Conservation (phyloP, 805 yeast species). For the Cyberlindnera americana region DNA sequence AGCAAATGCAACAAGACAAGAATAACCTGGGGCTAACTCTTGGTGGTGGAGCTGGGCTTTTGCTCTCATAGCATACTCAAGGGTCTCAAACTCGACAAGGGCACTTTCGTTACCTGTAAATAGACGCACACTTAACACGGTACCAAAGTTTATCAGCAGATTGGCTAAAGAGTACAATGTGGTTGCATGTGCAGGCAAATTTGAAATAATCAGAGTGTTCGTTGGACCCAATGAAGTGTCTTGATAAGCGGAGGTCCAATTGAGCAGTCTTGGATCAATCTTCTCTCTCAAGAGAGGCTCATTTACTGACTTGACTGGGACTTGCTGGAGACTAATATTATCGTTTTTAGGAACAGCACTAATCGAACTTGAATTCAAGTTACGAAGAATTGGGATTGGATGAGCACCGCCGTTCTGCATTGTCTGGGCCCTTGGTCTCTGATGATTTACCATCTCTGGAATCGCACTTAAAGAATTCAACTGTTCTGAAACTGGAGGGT, state of each 20-base stretch:
- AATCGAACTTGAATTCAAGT: conserved; percentile 9
- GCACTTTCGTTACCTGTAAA: conserved; percentile 49
- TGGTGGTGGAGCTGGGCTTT: conserved; percentile 75
- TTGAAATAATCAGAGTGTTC: conserved; percentile 71
- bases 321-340: neutral
- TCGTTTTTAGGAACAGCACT: conserved; percentile 13
- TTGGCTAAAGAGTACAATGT: conserved; percentile 56
- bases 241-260: conserved; percentile 67
- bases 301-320: conserved; percentile 8
- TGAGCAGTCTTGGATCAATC: conserved; percentile 52
- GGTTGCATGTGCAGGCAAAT: conserved; percentile 59
- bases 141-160: conserved; percentile 60
- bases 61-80: conserved; percentile 78
- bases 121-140: conserved; percentile 56
- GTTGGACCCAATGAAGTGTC: conserved; percentile 74
- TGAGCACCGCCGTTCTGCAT: conserved; percentile 28
- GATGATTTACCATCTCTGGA: conserved; percentile 6
- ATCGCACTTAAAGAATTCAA: conserved; percentile 12
- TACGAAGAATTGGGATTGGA: conserved; percentile 30
- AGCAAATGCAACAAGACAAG: conserved; percentile 81
- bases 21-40: conserved; percentile 75
- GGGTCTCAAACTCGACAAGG: conserved; percentile 65
- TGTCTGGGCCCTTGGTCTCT: conserved; percentile 42
- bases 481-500: conserved; percentile 16
- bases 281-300: conserved; percentile 47